Percentiles rank a stretch among this genome's conserved stretches.
Conservation (phyloP, 805 yeast species). For the Spathaspora boniae region DNA sequence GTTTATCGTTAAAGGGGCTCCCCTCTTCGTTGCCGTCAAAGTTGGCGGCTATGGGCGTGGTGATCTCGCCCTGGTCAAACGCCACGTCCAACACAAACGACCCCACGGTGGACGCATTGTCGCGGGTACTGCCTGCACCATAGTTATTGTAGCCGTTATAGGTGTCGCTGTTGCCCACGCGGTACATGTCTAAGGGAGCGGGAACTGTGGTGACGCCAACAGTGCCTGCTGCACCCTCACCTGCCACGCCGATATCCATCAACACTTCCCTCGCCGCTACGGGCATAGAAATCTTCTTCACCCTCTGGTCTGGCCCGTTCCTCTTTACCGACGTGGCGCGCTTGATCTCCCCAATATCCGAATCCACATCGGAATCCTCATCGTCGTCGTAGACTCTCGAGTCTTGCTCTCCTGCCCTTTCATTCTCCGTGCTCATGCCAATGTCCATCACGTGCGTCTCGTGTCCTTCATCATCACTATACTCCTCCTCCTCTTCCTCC, state of each 20-base stretch:
- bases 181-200: too few species aligned
- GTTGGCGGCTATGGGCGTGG: slow-evolving; percentile 6
- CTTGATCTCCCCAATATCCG: slow-evolving; percentile 43
- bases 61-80: slow-evolving; percentile 16
- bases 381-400: slow-evolving; percentile 19
- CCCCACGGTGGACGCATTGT: slow-evolving; percentile 11
- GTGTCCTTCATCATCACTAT: slow-evolving; percentile 20
- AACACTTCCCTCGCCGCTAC: neutral
- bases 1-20: slow-evolving; percentile 33
- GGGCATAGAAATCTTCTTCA: too few species aligned
- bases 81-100: slow-evolving; percentile 32
- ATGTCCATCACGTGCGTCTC: slow-evolving; percentile 18
- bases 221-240: too few species aligned
- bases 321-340: slow-evolving; percentile 35
- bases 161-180: neutral
- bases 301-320: neutral
- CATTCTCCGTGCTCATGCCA: neutral
- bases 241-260: too few species aligned
- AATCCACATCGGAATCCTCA: slow-evolving; percentile 40
- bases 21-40: slow-evolving; percentile 14
- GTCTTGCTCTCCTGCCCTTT: neutral
- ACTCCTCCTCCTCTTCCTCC: slow-evolving; percentile 38
- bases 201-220: neutral
- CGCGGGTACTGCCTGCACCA: too few species aligned
- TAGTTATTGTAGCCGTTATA: too few species aligned